Evolutionary conservation across 2,329 filamentous ascomycete genomes (phyloP), one percentile per base, ranked within the genome.

Genomic region (Phaeosphaeria sp.): DNA sequence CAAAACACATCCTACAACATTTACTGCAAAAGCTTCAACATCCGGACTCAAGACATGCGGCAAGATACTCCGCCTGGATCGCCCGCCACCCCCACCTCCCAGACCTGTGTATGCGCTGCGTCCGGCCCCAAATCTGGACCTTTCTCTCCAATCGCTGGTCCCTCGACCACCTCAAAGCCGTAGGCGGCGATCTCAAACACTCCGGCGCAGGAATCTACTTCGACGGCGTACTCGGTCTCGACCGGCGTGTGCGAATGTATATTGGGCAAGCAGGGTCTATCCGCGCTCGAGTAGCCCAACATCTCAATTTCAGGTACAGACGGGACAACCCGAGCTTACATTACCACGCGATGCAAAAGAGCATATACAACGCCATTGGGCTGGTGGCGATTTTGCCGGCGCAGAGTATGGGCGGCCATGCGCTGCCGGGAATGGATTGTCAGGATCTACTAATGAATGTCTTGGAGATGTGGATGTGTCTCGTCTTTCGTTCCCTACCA

Each of bases 391-490:
- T 54, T 1, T 36, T 73, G 0, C 71, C 71, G 0, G 47, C 52
- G 1, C 49, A 49, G 3, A 48, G 45, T 11, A 60, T 53, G 53
- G 61, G 50, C 7, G 61, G 60, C 21, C 58, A 63, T 9, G 40
- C 44, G 6, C 44, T 69, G 6, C 64, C 63, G 0, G 71, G 71
- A 0, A 72, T 72, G 67, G 73, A 74, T 11, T 59, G 60, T 22
- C 65, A 65, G 3, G 64, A 55, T 2, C 36, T 77, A 2, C 20
- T 76, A 2, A 43, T 75, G 11, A 77, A 77, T 55, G 44, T 77
- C 6, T 44, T 77, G 17, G 75, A 77, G 50, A 75, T 75, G 72
- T 76, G 74, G 72, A 72, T 71, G 59, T 63, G 65, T 55, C 59
- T 77, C n/a, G 47, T 74, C 0, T 75, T 77, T 44, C 64, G 69